Base-by-base conservation (phyloP, 2,329 filamentous ascomycete species). In the Talaromyces marneffei region DNA sequence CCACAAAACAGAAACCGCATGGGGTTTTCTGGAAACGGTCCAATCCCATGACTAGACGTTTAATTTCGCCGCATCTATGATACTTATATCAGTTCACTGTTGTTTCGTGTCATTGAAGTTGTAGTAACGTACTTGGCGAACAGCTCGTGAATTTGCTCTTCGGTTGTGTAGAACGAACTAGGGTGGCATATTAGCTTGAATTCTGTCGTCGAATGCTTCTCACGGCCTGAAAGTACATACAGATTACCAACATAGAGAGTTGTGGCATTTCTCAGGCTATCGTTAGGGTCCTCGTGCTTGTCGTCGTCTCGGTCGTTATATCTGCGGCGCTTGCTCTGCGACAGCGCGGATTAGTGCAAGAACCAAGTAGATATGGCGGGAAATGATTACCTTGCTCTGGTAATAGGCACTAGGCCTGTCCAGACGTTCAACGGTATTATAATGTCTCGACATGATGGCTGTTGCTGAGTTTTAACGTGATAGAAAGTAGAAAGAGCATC, bases 1-100 rank as follows among this genome's bases (percentile, higher is more conserved):
- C 94, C 71, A 99, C 94, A 73, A 99, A 99, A 82, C 94, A 99
- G 82, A 99, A 99, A 42, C 94, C 94, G 77, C 94, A 99, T 1
- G 94, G 94, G 0, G 94, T 99, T 81, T 99, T 99, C 77, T 89
- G 90, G 81, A 94, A 96, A 62, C 94, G 89, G 75, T 99, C 94
- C 57, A 99, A 86, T 55, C 94, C 94, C 94, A 99, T 99, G 66
- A 99, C 86, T 53, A 99, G 85, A 29, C 94, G 90, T 79, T 99
- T 99, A 78, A 99, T 96, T 80, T 97, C 94, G 70, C 94, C 94
- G 77, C 92, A 88, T 73, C 83, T 85, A 59, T 31, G 63, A 9
- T 33, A 20, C 35, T 20, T n/a, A 48, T 48, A 27, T 35, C 14
- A 46, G 48, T 18, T 25, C 5, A 23, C 57, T 29, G 10, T 35